Evolutionary conservation across 257 asterid genomes (phyloP), one percentile per base, ranked within the genome.

Genomic region (Capsicum baccatum): DNA sequence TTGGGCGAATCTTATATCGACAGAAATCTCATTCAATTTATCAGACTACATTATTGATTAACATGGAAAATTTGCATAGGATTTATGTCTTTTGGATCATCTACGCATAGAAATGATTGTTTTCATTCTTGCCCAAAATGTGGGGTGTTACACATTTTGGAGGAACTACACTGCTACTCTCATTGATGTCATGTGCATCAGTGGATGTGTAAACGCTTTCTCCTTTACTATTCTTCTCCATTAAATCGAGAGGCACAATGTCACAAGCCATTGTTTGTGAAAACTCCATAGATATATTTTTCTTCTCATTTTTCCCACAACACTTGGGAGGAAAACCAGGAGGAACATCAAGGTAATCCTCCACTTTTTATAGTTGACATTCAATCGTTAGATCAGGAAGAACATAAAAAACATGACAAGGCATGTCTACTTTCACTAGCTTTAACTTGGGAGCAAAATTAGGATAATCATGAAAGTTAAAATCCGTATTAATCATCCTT

Each of bases 291-390:
- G 54, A 69, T 33, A 69, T 7, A 42, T 0, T 69, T 13, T 42
- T 39, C 78, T 69, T 69, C 33, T 39, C 78, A 69, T 16, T 39
- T 69, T 6, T 2, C 37, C 6, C 9, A 33, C 68, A 37, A 55
- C 8, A 5, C 66, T 70, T 83, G 39, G 78, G 69, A 17, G 59
- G 17, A 55, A 55, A 85, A 60, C 85, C 90, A 11, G 83, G 84
- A 21, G 85, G 83, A 14, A 62, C 83, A 44, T 44, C 6, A 44
- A 6, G 48, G 48, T 44, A 44, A 44, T 44, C 6, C 48, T 44
- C 48, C 8, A 44, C 48, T 44, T 44, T 6, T 44, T 44, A 6
- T 6, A 44, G 48, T 44, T 44, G 48, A 44, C 48, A 44, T 44
- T 44, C 48, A 44, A 6, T 44, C 48, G 48, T 7, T 44, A 44